phyloP scores from a whole-genome alignment of 257 asterid genomes.

The Solanum tacnaense region DNA sequence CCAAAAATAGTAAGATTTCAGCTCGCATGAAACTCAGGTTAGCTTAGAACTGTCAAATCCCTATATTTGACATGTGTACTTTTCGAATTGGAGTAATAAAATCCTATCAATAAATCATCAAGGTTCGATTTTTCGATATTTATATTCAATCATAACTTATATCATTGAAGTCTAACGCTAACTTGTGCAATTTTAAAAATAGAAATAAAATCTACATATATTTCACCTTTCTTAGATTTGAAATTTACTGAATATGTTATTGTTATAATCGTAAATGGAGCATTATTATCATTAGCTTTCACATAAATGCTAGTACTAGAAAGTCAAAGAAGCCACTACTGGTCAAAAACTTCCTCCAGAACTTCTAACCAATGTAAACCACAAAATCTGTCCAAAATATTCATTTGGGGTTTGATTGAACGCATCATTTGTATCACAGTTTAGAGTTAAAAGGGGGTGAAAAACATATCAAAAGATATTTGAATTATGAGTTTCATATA shows the following conservation, averaged over 20 bases:
- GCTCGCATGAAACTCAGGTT: background rate
- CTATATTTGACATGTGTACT: background rate
- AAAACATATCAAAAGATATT: too few species aligned
- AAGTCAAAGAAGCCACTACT: too few species aligned
- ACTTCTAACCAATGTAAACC: background rate
- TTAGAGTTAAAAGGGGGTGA: too few species aligned
- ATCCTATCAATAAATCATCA: background rate
- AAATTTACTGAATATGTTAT: too few species aligned
- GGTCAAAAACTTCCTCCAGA: background rate
- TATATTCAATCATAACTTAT: too few species aligned
- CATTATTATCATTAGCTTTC: background rate
- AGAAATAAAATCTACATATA: too few species aligned
- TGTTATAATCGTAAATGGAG: too few species aligned
- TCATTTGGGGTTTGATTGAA: background rate
- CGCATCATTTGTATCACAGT: background rate
- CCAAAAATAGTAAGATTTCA: background rate
- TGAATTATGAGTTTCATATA: too few species aligned
- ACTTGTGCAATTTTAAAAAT: too few species aligned
- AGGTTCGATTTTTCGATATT: background rate
- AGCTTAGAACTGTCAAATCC: background rate
- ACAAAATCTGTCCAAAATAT: background rate
- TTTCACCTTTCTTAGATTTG: too few species aligned
- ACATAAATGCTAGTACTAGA: background rate
- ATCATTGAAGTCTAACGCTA: too few species aligned
- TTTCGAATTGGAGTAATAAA: background rate